Percentiles rank a stretch among this genome's conserved stretches.
Evolutionary conservation across 495 filamentous ascomycete genomes (phyloP).

Genomic region (Hypoxylon perforatum): DNA sequence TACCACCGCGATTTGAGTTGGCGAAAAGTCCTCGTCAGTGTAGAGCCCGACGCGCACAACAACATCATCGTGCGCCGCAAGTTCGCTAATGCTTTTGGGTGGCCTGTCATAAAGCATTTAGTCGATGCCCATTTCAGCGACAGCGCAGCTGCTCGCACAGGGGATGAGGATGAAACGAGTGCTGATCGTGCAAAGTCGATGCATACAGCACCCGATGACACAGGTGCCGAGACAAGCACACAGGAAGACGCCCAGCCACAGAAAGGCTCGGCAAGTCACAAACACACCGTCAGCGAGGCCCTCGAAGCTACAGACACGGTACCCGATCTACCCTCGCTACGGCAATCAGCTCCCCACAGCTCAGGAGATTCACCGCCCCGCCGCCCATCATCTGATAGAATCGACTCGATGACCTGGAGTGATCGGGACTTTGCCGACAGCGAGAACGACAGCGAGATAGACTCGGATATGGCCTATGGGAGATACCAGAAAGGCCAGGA

Average conservation of each 20-base stretch:
- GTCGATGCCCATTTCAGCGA: constrained; percentile 92
- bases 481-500: constrained; percentile 15
- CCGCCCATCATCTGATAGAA: constrained; percentile 44
- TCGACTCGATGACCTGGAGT: constrained; percentile 62
- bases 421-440: constrained; percentile 65
- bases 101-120: constrained; percentile 94
- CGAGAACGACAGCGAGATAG: constrained; percentile 60
- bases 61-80: constrained; percentile 95
- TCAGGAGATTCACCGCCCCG: constrained; percentile 43
- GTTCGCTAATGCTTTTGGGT: constrained; percentile 97
- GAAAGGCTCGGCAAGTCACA: constrained; percentile 17
- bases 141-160: constrained; percentile 65
- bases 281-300: constrained; percentile 51
- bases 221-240: constrained; percentile 52
- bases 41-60: constrained; percentile 98
- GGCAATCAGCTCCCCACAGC: constrained; percentile 38
- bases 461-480: constrained; percentile 41
- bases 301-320: constrained; percentile 54
- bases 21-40: constrained; percentile 94
- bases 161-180: constrained; percentile 64
- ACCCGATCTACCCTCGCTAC: constrained; percentile 43
- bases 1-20: constrained; percentile 91
- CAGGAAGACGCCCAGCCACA: constrained; percentile 22
- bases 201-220: constrained; percentile 47
- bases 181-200: constrained; percentile 55